Evolutionary conservation across 805 yeast genomes (phyloP), one percentile per base, ranked within the genome.

Genomic region (Cyberlindnera americana): DNA sequence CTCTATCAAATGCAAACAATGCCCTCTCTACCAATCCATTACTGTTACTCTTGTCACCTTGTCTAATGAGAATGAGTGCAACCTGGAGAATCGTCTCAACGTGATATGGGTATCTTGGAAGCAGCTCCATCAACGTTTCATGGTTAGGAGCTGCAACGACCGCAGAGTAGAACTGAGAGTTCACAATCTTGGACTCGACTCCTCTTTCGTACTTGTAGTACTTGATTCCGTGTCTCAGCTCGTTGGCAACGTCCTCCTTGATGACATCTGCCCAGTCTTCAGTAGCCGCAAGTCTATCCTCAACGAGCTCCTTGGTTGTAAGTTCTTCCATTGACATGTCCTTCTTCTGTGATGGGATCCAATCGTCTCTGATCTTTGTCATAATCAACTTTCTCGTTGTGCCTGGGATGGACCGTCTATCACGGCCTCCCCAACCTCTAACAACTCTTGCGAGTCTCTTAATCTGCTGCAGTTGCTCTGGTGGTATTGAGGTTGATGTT

Each of bases 341-440:
- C 44, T 78, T 81, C 40, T 71, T 69, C 19, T 72, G 62, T 0
- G 86, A 77, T 1, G 95, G 95, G 7, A 84, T 55, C 86, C 90
- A 86, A 55, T 84, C 90, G 44, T 83, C 89, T 55, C 83, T 74
- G 32, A 87, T 77, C 52, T 81, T 80, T 0, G 95, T 79, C 44
- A 88, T 65, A 11, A 74, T 66, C 34, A 87, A 62, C 50, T 83
- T 83, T 46, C 88, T 70, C 0, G 77, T 61, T 1, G 86, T 76
- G 19, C 91, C 91, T 0, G 96, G 96, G 3, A 85, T 75, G 6
- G 77, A 65, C 34, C 83, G 62, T 46, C 81, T 76, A 53, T 86
- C 95, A 46, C 76, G 74, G 0, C 95, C 95, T 32, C 88, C 83
- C 95, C 95, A 87, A 18, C 88, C 89, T 51, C 85, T 70, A 1